Base-by-base conservation (phyloP, 2,329 filamentous ascomycete species). In the Phyllachora maydis region DNA sequence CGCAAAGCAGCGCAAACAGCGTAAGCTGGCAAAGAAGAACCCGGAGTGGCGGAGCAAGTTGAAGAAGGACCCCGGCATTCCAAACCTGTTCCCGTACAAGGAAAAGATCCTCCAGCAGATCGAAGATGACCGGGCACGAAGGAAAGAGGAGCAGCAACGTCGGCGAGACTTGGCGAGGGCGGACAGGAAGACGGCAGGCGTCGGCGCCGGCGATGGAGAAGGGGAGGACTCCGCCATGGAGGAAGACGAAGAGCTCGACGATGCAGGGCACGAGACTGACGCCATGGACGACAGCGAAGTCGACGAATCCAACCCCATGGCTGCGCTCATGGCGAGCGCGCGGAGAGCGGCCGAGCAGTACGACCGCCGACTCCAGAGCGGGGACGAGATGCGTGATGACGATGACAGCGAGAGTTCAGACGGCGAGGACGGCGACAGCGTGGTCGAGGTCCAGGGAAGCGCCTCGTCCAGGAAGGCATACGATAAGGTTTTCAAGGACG, bases 31-130 rank as follows among this genome's bases (percentile, higher is more conserved):
- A 26, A 95, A 92, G 58, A 82, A 91, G 67, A 92, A 93, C 48
- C 85, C 88, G 16, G 70, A 92, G 78, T 95, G 88, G 82, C 70
- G 77, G 37, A 83, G 81, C 29, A 78, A 82, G 47, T 47, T 92
- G 36, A 95, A 93, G 66, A 98, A 95, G 56, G 88, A 98, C 40
- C 88, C 85, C 13, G 88, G 88, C 23, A 93, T 98, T 31, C 88
- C 88, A 19, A 98, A 95, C 43, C 54, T 93, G 17, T 98, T 93
- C 54, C 88, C 88, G 1, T 93, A 88, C 61, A 98, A 98, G 56
- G 83, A 93, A 47, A 83, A 76, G 58, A 65, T 98, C 14, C 64
- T 98, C 16, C 70, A 83, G 28, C 82, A 98, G 50, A 90, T 98
- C 37, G 88, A 98, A 52, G 79, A 92, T 52, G 74, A 68, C 38